These are phyloP conservation scores for Saccharum hybrid DNA, from an alignment of 202 grass and related monocot genomes.

Conservation along the genomic window DNA sequence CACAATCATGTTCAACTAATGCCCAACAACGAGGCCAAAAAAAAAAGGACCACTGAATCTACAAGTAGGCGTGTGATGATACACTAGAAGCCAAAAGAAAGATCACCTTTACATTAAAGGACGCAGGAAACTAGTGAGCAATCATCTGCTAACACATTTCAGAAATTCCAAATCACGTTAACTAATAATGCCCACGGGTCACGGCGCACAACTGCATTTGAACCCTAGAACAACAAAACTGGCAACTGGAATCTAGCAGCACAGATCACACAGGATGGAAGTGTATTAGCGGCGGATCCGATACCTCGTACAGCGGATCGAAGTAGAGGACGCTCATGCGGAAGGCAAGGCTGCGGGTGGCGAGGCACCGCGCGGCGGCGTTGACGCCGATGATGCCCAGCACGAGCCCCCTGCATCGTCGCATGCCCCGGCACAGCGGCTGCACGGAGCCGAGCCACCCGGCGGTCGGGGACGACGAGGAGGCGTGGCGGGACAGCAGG, in stretches of 20 bases:
- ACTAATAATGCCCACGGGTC: background rate
- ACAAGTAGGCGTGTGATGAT: constrained; percentile 1
- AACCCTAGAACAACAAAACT: background rate
- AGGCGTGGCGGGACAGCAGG: constrained; percentile 70
- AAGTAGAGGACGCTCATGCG: constrained; percentile 92
- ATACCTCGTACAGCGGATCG: constrained; percentile 83
- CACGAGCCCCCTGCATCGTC: constrained; percentile 76
- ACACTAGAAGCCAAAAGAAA: constrained; percentile 25
- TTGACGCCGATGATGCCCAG: constrained; percentile 73
- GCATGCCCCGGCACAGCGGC: constrained; percentile 88
- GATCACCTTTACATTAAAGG: constrained; percentile 29
- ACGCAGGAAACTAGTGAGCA: background rate
- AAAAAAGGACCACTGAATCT: constrained; percentile 41
- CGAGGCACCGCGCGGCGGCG: constrained; percentile 76
- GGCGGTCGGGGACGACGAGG: constrained; percentile 47
- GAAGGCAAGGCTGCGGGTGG: constrained; percentile 87
- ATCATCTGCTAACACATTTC: background rate
- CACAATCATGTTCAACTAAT: constrained; percentile 4
- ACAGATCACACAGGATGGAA: constrained; percentile 36
- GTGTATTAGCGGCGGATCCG: constrained; percentile 30
- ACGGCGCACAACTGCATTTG: background rate
- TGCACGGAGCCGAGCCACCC: constrained; percentile 83
- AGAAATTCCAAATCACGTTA: constrained; percentile 1
- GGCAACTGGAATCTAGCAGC: background rate
- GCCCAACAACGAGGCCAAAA: background rate